Percentiles rank a stretch among this genome's conserved stretches.
Conservation (phyloP, 805 yeast genomes). For the Candida insectalens region DNA sequence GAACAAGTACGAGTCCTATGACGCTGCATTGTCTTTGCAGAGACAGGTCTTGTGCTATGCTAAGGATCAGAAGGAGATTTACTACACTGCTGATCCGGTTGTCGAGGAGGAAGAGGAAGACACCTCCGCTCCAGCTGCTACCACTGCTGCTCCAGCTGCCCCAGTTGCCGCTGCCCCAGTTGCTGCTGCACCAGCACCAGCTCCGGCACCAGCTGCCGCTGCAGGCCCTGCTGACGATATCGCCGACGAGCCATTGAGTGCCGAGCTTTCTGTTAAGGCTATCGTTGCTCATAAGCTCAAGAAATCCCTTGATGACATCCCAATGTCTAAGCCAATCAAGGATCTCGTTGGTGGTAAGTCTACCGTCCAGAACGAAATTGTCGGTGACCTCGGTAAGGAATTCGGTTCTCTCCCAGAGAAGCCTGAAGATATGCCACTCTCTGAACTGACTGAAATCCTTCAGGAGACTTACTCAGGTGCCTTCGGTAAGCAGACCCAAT, state of each 20-base stretch:
- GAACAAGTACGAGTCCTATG: conserved; percentile 94
- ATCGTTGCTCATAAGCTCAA: conserved; percentile 93
- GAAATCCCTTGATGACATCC: conserved; percentile 77
- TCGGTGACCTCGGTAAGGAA: conserved; percentile 98
- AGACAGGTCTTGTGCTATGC: conserved; percentile 95
- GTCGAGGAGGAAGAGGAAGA: conserved; percentile 28
- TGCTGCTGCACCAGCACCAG: conserved; percentile 49
- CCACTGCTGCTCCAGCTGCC: conserved; percentile 29
- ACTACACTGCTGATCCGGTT: conserved; percentile 81
- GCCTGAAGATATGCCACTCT: conserved; percentile 96
- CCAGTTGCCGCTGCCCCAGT: conserved; percentile 50
- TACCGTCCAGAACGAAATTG: conserved; percentile 95
- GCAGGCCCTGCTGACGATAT: conserved; percentile 76
- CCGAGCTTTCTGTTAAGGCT: conserved; percentile 72
- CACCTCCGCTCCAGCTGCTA: conserved; percentile 20
- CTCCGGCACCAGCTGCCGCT: conserved; percentile 58
- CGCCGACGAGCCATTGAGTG: conserved; percentile 86
- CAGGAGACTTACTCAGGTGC: conserved; percentile 84
- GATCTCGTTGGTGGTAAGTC: conserved; percentile 98
- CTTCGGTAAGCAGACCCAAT: conserved; percentile 88
- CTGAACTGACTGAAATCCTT: conserved; percentile 90
- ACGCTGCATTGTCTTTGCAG: conserved; percentile 88
- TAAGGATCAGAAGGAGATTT: conserved; percentile 92
- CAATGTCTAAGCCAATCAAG: conserved; percentile 88
- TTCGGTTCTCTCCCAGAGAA: conserved; percentile 97